phyloP scores from a whole-genome alignment of 164 flowering plant species.

The Aristolochia californica region DNA sequence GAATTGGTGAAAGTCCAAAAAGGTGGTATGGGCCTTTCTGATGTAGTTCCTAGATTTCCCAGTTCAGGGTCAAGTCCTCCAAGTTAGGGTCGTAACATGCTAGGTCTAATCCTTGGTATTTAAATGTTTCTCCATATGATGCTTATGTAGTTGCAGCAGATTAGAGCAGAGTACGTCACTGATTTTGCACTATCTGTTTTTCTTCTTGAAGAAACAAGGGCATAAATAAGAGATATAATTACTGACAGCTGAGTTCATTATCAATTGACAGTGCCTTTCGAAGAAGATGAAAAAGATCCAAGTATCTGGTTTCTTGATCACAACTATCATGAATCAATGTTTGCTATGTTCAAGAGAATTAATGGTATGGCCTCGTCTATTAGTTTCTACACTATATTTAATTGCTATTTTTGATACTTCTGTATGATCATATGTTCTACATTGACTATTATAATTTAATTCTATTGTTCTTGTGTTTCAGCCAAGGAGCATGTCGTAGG shows the following conservation, averaged over 20 bases:
- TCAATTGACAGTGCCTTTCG: slow-evolving; percentile 78
- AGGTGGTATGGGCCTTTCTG: neutral
- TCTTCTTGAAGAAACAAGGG: too few relatives aligned
- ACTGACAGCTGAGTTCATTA: neutral
- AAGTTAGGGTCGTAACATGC: neutral
- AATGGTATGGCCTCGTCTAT: slow-evolving; percentile 48
- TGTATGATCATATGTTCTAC: too few relatives aligned
- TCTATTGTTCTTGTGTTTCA: slow-evolving; percentile 22
- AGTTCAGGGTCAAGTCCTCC: neutral
- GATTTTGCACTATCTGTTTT: too few relatives aligned
- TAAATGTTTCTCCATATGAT: too few relatives aligned
- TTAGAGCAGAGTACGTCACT: too few relatives aligned
- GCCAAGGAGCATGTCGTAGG: slow-evolving; percentile 99
- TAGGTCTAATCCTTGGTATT: neutral
- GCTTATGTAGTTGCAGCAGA: too few relatives aligned
- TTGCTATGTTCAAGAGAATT: slow-evolving; percentile 94
- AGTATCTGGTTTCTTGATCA: slow-evolving; percentile 98
- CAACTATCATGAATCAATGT: slow-evolving; percentile 97
- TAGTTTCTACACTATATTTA: too few relatives aligned
- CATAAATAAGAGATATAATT: too few relatives aligned
- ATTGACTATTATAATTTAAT: too few relatives aligned
- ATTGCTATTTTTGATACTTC: too few relatives aligned
- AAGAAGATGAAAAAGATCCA: slow-evolving; percentile 92
- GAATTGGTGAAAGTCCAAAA: too few relatives aligned
- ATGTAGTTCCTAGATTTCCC: neutral